These are phyloP conservation scores for Coemansia nantahalensis DNA, from an alignment of 192 early-diverging fungal species.

Conservation along the genomic window DNA sequence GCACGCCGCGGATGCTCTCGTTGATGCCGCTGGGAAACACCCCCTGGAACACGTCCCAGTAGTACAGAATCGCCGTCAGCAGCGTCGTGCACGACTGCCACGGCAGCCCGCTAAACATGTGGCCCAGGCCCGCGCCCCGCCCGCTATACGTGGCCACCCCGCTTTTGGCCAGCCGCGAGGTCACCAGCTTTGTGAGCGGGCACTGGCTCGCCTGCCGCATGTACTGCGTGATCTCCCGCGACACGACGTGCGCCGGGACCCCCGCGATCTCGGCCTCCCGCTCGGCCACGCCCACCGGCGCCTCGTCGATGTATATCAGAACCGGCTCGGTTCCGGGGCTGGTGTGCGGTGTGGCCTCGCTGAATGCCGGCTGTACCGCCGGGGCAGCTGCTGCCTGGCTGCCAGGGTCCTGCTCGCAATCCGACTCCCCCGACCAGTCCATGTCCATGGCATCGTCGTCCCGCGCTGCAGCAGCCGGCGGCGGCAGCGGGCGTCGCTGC, in stretches of 20 bases:
- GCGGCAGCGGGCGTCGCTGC: neutral
- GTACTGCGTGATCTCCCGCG: slow-evolving; percentile 19
- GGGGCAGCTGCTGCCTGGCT: neutral
- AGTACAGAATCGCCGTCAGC: slow-evolving; percentile 26
- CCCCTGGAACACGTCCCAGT: slow-evolving; percentile 20
- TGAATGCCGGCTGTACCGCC: no score
- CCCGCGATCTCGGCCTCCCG: neutral
- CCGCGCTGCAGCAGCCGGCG: neutral
- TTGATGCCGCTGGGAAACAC: slow-evolving; percentile 13
- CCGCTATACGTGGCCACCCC: neutral
- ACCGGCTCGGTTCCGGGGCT: slow-evolving; percentile 6
- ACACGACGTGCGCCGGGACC: slow-evolving; percentile 18
- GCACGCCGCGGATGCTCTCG: slow-evolving; percentile 2
- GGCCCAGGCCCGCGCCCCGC: neutral
- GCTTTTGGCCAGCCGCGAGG: slow-evolving; percentile 16
- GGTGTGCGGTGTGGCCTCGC: neutral
- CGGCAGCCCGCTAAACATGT: slow-evolving; percentile 22
- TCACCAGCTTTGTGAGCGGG: slow-evolving; percentile 18
- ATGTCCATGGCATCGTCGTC: slow-evolving; percentile 18
- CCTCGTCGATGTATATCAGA: slow-evolving; percentile 32
- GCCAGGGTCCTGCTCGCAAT: neutral
- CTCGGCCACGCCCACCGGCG: slow-evolving; percentile 2
- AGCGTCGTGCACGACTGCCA: slow-evolving; percentile 38
- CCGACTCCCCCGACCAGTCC: slow-evolving; percentile 8
- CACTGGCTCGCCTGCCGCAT: slow-evolving; percentile 12